Percentiles rank a stretch among this genome's conserved stretches.
These are phyloP conservation scores for Niebla homalea DNA, from an alignment of 495 filamentous ascomycete genomes.

Conservation along the genomic window DNA sequence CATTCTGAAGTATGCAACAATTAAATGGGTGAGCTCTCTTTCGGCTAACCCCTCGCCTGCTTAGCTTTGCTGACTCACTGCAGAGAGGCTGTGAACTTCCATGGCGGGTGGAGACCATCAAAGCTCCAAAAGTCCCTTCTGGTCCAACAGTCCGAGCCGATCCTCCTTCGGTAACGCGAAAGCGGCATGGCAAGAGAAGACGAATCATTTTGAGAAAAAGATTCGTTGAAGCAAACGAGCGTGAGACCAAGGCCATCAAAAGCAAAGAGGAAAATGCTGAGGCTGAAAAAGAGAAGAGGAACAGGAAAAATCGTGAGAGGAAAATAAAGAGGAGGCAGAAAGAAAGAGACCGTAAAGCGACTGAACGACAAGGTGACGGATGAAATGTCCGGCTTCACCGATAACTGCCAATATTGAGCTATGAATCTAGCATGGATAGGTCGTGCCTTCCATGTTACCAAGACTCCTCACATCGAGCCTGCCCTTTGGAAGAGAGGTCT, in stretches of 20 bases:
- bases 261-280: slow-evolving; percentile 1
- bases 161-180: background rate
- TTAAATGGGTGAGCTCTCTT: slow-evolving; percentile 6
- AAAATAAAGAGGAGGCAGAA: slow-evolving; percentile 16
- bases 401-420: background rate
- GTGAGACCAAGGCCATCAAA: background rate
- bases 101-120: slow-evolving; percentile 8
- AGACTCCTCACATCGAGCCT: too few species aligned
- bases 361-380: background rate
- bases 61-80: background rate
- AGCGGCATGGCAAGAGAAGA: slow-evolving; percentile 14
- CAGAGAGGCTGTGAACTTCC: slow-evolving; percentile 8
- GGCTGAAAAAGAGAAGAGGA: slow-evolving; percentile 12
- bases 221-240: background rate
- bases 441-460: too few species aligned
- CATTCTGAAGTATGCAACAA: background rate
- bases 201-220: slow-evolving; percentile 10
- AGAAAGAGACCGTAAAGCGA: slow-evolving; percentile 2
- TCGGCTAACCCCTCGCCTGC: background rate
- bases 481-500: background rate
- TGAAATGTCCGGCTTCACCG: background rate
- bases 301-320: slow-evolving; percentile 14
- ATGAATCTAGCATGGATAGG: background rate
- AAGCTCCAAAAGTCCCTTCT: background rate
- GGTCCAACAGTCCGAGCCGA: background rate